A percentile compares a stretch with the other conserved stretches of the same genome.
phyloP scores from a whole-genome alignment of 2,329 filamentous ascomycete species.

The Pestalotiopsis sp. region DNA sequence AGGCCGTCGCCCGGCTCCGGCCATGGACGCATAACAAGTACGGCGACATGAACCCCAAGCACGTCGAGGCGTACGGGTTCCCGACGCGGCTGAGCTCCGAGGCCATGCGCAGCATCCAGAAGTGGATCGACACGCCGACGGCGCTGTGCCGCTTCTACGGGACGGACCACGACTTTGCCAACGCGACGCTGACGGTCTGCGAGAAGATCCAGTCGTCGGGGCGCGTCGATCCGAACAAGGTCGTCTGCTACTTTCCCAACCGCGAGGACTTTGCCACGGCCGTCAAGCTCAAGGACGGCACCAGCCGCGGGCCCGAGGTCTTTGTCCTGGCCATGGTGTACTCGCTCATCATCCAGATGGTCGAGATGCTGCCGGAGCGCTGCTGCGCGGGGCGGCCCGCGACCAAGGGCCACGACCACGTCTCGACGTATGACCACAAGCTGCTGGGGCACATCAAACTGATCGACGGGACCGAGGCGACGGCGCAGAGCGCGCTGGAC shows the following conservation, averaged over 20 bases:
- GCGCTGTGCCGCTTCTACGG: not conserved
- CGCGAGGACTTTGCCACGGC: not conserved
- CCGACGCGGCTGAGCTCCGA: not conserved
- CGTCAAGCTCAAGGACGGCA: not conserved
- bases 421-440: not conserved
- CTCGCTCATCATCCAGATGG: conserved; percentile 6
- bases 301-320: not conserved
- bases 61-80: not conserved
- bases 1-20: not conserved
- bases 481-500: not conserved
- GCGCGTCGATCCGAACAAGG: not conserved
- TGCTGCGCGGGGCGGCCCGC: not conserved
- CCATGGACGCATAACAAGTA: not conserved
- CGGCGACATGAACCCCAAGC: not conserved
- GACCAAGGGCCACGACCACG: not conserved
- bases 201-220: not conserved
- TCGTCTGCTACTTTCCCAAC: not conserved
- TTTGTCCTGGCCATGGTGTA: conserved; percentile 4
- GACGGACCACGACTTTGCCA: not conserved
- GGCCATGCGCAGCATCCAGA: not conserved
- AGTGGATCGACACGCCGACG: not conserved
- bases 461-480: not conserved
- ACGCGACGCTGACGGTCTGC: not conserved
- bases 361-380: not conserved
- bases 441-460: not conserved